Percentiles rank a stretch among this genome's conserved stretches.
Conservation (phyloP, 495 filamentous ascomycete genomes). For the Ramalina peruviana region DNA sequence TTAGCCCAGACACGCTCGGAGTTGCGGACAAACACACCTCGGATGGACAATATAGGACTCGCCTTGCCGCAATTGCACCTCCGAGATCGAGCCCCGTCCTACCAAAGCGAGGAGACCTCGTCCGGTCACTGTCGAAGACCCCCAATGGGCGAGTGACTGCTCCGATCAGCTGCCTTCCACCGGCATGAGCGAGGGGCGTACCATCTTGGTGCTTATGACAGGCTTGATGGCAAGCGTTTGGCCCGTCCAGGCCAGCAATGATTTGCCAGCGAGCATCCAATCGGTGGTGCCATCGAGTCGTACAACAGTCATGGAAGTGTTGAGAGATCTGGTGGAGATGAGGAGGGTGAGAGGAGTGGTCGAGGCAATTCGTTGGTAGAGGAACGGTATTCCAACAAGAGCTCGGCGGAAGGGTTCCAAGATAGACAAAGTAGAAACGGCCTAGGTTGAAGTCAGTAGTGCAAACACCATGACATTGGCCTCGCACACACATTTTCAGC, state of each 20-base stretch:
- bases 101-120: slow-evolving; percentile 74
- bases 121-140: slow-evolving; percentile 73
- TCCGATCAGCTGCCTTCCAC: slow-evolving; percentile 26
- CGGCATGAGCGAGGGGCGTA: slow-evolving; percentile 19
- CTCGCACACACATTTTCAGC: slow-evolving; percentile 60
- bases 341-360: slow-evolving; percentile 74
- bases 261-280: slow-evolving; percentile 81
- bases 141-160: slow-evolving; percentile 77
- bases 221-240: slow-evolving; percentile 66
- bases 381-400: slow-evolving; percentile 71
- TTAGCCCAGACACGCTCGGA: neutral
- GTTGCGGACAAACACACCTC: slow-evolving; percentile 29
- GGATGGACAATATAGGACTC: slow-evolving; percentile 84
- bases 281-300: slow-evolving; percentile 89
- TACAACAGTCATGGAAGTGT: slow-evolving; percentile 72
- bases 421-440: slow-evolving; percentile 75
- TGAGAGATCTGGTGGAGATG: slow-evolving; percentile 70
- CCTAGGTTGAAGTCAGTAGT: slow-evolving; percentile 24
- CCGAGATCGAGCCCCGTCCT: slow-evolving; percentile 76
- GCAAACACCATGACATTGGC: neutral
- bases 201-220: slow-evolving; percentile 56
- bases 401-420: slow-evolving; percentile 70
- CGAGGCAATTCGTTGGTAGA: slow-evolving; percentile 82
- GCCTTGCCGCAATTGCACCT: slow-evolving; percentile 57
- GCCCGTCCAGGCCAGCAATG: slow-evolving; percentile 91